Conservation (phyloP, 179 eudicot species). For the Beta lomatogona region DNA sequence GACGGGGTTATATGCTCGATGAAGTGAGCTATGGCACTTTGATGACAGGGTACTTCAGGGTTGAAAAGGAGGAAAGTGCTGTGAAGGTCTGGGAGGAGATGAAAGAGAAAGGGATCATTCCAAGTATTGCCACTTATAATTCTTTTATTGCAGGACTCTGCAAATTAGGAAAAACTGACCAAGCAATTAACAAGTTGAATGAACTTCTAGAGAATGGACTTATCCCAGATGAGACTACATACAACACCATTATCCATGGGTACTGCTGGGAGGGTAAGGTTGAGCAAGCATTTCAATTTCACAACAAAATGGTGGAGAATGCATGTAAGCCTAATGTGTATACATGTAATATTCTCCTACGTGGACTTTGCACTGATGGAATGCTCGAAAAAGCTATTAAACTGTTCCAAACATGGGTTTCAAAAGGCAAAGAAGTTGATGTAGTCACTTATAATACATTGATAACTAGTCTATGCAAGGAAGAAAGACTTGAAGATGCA, state of each 20-base stretch:
- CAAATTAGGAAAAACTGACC: slow-evolving; percentile 65
- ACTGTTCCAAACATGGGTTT: slow-evolving; percentile 65
- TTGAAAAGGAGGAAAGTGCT: slow-evolving; percentile 54
- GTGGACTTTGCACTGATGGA: slow-evolving; percentile 71
- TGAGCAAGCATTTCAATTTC: slow-evolving; percentile 82
- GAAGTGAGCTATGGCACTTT: slow-evolving; percentile 82
- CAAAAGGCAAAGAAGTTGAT: slow-evolving; percentile 66
- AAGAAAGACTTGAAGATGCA: slow-evolving; percentile 65
- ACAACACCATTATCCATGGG: slow-evolving; percentile 77
- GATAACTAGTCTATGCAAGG: slow-evolving; percentile 66
- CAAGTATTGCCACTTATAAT: slow-evolving; percentile 67
- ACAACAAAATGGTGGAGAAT: slow-evolving; percentile 73
- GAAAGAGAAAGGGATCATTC: slow-evolving; percentile 60
- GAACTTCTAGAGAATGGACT: slow-evolving; percentile 70
- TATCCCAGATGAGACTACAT: slow-evolving; percentile 74
- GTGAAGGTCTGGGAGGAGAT: slow-evolving; percentile 77
- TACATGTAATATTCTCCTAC: slow-evolving; percentile 75
- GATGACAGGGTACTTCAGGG: slow-evolving; percentile 60
- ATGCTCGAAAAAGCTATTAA: slow-evolving; percentile 75
- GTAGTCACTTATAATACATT: slow-evolving; percentile 72
- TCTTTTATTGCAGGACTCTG: slow-evolving; percentile 70
- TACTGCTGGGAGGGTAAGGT: slow-evolving; percentile 77
- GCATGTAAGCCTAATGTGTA: slow-evolving; percentile 68
- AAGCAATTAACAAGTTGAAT: slow-evolving; percentile 64
- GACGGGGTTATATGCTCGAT: slow-evolving; percentile 63